These are phyloP conservation scores for Achaetomium macrosporum DNA, from an alignment of 2,329 filamentous ascomycete species.

Conservation along the genomic window DNA sequence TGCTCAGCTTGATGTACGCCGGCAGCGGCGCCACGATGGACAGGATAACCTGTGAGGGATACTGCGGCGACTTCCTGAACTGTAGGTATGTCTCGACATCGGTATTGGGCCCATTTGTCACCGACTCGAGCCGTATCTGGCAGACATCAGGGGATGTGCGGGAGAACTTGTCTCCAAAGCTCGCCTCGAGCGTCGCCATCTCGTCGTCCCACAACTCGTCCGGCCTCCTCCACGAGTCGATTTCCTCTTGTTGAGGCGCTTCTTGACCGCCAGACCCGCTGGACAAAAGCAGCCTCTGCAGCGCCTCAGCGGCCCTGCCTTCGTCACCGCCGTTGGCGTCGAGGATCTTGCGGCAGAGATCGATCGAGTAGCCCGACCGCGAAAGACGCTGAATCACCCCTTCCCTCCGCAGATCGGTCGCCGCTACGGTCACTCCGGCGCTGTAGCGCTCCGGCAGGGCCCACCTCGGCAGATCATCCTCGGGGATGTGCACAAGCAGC, in stretches of 20 bases:
- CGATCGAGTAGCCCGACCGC: conserved; percentile 75
- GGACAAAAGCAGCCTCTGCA: conserved; percentile 64
- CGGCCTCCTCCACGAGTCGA: conserved; percentile 39
- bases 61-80: conserved; percentile 66
- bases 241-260: conserved; percentile 14
- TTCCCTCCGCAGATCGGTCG: conserved; percentile 74
- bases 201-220: conserved; percentile 79
- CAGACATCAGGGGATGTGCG: conserved; percentile 58
- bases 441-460: conserved; percentile 87
- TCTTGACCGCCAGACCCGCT: conserved; percentile 33
- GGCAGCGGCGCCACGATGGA: conserved; percentile 67
- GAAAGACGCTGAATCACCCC: conserved; percentile 76
- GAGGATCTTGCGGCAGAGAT: conserved; percentile 74
- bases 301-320: conserved; percentile 65
- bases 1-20: conserved; percentile 87
- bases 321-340: conserved; percentile 69
- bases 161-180: conserved; percentile 70
- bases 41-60: conserved; percentile 66
- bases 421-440: conserved; percentile 81
- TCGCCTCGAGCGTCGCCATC: conserved; percentile 73
- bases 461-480: conserved; percentile 93
- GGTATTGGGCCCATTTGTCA: conserved; percentile 44
- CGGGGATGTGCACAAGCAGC: conserved; percentile 93
- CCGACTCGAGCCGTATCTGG: conserved; percentile 58
- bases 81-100: conserved; percentile 54